These are phyloP conservation scores for Claviceps sp. DNA, from an alignment of 2,329 filamentous ascomycete species.

Conservation along the genomic window DNA sequence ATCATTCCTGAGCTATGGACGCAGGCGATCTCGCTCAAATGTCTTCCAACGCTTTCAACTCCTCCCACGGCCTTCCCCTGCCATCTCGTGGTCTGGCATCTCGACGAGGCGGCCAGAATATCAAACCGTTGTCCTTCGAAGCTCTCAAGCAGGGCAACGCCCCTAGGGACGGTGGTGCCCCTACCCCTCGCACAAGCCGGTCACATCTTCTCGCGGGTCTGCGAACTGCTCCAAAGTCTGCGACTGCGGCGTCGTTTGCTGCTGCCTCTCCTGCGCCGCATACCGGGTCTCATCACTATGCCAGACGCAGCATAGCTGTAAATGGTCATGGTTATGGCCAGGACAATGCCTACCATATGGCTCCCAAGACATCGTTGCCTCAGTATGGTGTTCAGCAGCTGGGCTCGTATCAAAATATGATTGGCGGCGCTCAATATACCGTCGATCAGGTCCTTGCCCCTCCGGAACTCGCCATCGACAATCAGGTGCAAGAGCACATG, in stretches of 20 bases:
- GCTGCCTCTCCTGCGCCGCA: conserved; percentile 44
- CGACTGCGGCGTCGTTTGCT: conserved; percentile 57
- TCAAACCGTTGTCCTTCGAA: conserved; percentile 80
- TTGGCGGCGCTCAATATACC: conserved; percentile 43
- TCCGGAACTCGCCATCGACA: conserved; percentile 62
- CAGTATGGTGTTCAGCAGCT: conserved; percentile 27
- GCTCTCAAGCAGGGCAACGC: conserved; percentile 55
- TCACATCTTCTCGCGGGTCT: conserved; percentile 89
- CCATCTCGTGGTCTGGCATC: conserved; percentile 73
- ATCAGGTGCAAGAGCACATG: conserved; percentile 57
- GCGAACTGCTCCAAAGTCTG: conserved; percentile 83
- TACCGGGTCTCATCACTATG: conserved; percentile 26
- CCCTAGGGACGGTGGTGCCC: conserved; percentile 53
- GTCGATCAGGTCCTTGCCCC: conserved; percentile 84
- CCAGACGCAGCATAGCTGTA: conserved; percentile 29
- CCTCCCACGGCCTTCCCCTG: conserved; percentile 59
- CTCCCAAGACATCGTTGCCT: conserved; percentile 45
- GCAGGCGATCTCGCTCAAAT: conserved; percentile 99
- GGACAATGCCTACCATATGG: conserved; percentile 28
- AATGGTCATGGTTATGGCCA: conserved; percentile 32
- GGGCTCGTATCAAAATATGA: conserved; percentile 16
- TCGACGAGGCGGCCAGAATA: conserved; percentile 66
- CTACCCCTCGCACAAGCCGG: conserved; percentile 84
- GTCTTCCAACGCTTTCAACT: conserved; percentile 72
- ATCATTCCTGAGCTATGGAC: conserved; percentile 52